Conservation (phyloP, 345 rosid genomes). For the Clausena lansium region DNA sequence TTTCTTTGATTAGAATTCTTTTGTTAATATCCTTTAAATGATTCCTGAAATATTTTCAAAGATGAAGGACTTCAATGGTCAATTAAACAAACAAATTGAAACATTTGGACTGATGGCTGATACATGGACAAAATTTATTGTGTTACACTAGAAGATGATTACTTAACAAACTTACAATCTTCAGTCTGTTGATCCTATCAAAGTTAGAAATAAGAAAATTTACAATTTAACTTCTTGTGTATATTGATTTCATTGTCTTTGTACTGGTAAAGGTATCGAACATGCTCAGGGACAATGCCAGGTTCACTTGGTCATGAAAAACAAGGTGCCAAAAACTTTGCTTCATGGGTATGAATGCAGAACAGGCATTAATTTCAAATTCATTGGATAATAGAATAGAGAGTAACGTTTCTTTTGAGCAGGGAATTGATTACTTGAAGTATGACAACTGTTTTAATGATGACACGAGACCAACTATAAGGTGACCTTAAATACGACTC, state of each 20-base stretch:
- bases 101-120: background rate
- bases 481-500: slow-evolving; percentile 13
- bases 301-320: slow-evolving; percentile 31
- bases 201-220: background rate
- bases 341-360: slow-evolving; percentile 29
- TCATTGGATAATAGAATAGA: background rate
- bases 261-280: slow-evolving; percentile 11
- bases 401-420: background rate
- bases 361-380: background rate
- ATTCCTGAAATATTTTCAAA: background rate
- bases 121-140: background rate
- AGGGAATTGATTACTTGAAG: slow-evolving; percentile 46
- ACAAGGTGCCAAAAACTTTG: slow-evolving; percentile 23
- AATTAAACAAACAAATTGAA: background rate
- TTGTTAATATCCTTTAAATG: background rate
- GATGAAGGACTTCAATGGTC: background rate
- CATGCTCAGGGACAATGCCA: slow-evolving; percentile 25
- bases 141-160: background rate
- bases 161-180: background rate
- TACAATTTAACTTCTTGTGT: background rate
- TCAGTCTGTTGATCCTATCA: background rate
- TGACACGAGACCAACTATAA: slow-evolving; percentile 28
- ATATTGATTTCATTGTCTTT: background rate
- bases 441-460: slow-evolving; percentile 35
- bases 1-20: background rate